A percentile compares a stretch with the other conserved stretches of the same genome.
Evolutionary conservation across 169 alveolate genomes (phyloP).

Genomic region (Plasmodium chabaudi): DNA sequence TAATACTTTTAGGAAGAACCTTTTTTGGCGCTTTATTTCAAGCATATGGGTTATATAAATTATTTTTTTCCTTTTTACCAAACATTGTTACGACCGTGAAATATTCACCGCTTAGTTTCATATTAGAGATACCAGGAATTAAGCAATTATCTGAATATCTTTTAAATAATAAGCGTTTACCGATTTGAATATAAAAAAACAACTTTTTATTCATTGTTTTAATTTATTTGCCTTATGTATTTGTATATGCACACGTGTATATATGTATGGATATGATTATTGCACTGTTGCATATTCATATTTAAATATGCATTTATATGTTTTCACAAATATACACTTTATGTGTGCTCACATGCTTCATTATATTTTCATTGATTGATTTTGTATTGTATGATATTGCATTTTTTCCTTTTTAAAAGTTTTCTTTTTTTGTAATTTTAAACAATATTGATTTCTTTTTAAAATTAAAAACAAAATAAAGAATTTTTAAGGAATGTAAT

Average conservation of each 20-base stretch:
- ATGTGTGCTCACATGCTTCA: no score
- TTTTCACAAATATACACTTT: no score
- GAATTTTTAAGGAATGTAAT: no score
- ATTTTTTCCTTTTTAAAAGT: no score
- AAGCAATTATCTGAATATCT: conserved; percentile 36
- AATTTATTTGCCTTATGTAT: neutral
- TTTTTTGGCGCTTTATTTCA: conserved; percentile 79
- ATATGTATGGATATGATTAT: neutral
- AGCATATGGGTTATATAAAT: conserved; percentile 77
- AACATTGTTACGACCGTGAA: conserved; percentile 78
- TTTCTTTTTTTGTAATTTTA: no score
- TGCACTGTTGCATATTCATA: no score
- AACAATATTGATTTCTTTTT: no score
- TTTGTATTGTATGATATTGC: no score
- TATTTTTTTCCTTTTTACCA: conserved; percentile 83
- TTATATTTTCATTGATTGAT: no score
- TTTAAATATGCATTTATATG: no score
- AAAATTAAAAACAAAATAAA: no score
- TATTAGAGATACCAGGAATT: conserved; percentile 54
- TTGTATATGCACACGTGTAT: neutral
- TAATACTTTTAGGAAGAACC: conserved; percentile 65
- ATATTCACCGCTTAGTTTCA: conserved; percentile 79
- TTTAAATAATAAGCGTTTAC: conserved; percentile 34
- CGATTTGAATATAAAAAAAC: conserved; percentile 9
- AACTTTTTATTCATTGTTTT: neutral